Percentiles rank a stretch among this genome's conserved stretches.
These are phyloP conservation scores for Astraeus odoratus DNA, from an alignment of 768 basidiomycete species.

Conservation along the genomic window DNA sequence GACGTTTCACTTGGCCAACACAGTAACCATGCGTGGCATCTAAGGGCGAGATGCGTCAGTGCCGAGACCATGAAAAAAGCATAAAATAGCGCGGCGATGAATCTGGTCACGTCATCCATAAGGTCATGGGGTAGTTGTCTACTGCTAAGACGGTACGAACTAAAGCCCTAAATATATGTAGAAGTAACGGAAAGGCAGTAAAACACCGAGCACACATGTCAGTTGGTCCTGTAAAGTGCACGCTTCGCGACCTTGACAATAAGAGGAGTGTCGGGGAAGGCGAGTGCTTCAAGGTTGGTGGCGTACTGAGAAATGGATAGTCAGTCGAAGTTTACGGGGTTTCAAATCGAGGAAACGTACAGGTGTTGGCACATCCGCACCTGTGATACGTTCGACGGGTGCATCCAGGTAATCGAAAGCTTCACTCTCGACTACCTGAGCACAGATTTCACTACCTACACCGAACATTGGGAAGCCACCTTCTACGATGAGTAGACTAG, in stretches of 20 bases:
- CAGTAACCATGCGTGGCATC: too few species aligned
- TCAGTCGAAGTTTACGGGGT: slow-evolving; percentile 10
- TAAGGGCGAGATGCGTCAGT: too few species aligned
- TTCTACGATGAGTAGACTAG: slow-evolving; percentile 86
- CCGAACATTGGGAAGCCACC: slow-evolving; percentile 99
- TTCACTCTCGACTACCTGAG: slow-evolving; percentile 95
- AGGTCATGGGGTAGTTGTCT: slow-evolving; percentile 12
- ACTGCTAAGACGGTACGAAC: slow-evolving; percentile 12
- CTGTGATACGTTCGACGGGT: slow-evolving; percentile 95
- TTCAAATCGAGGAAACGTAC: slow-evolving; percentile 39
- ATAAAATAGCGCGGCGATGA: too few species aligned
- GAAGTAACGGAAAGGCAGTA: slow-evolving; percentile 9
- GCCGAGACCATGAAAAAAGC: too few species aligned
- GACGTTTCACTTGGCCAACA: too few species aligned
- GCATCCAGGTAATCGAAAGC: slow-evolving; percentile 99
- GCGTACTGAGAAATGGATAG: slow-evolving; percentile 59
- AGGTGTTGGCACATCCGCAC: slow-evolving; percentile 96
- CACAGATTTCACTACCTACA: slow-evolving; percentile 97
- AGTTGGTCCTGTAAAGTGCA: slow-evolving; percentile 84
- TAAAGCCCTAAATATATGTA: slow-evolving; percentile 11
- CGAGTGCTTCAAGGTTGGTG: slow-evolving; percentile 75
- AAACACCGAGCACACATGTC: slow-evolving; percentile 18
- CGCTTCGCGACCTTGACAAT: slow-evolving; percentile 96
- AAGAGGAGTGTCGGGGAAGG: slow-evolving; percentile 90
- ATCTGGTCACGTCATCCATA: neutral